Conservation (phyloP, 169 alveolate species). For the Cryptosporidium meleagridis region DNA sequence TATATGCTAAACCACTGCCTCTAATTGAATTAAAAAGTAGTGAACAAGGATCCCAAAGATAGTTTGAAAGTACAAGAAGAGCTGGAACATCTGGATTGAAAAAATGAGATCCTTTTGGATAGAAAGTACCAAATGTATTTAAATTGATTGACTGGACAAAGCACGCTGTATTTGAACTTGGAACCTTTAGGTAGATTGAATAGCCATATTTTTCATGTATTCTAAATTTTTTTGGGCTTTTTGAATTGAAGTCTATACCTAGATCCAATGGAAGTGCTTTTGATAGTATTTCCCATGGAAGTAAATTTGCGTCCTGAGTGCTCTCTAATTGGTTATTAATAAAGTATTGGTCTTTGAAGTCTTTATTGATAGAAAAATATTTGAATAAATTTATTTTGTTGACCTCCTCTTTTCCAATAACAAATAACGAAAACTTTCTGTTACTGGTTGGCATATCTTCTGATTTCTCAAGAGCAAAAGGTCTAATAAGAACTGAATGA, state of each 20-base stretch:
- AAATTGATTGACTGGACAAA: slow-evolving; percentile 42
- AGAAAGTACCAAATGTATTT: slow-evolving; percentile 11
- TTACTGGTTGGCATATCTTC: background rate
- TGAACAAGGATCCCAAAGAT: slow-evolving; percentile 58
- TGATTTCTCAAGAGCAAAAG: background rate
- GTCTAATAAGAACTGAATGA: slow-evolving; percentile 12
- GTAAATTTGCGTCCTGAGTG: background rate
- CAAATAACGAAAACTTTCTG: slow-evolving; percentile 43
- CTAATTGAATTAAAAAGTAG: slow-evolving; percentile 38
- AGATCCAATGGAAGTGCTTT: slow-evolving; percentile 22
- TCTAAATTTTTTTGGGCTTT: background rate
- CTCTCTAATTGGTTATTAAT: background rate
- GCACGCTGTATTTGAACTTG: slow-evolving; percentile 44
- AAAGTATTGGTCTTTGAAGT: background rate
- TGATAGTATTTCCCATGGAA: slow-evolving; percentile 62
- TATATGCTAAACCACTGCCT: slow-evolving; percentile 59
- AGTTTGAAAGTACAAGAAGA: slow-evolving; percentile 38
- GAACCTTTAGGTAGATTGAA: slow-evolving; percentile 28
- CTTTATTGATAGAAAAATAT: slow-evolving; percentile 4
- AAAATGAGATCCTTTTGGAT: slow-evolving; percentile 51
- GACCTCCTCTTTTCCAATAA: slow-evolving; percentile 13
- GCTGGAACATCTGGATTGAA: slow-evolving; percentile 70
- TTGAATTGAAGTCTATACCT: slow-evolving; percentile 20
- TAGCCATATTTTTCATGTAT: slow-evolving; percentile 17
- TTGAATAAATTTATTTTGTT: background rate